Evolutionary conservation across 176 grass and related monocot genomes (phyloP), one percentile per base, ranked within the genome.

Genomic region (Carex scoparia): DNA sequence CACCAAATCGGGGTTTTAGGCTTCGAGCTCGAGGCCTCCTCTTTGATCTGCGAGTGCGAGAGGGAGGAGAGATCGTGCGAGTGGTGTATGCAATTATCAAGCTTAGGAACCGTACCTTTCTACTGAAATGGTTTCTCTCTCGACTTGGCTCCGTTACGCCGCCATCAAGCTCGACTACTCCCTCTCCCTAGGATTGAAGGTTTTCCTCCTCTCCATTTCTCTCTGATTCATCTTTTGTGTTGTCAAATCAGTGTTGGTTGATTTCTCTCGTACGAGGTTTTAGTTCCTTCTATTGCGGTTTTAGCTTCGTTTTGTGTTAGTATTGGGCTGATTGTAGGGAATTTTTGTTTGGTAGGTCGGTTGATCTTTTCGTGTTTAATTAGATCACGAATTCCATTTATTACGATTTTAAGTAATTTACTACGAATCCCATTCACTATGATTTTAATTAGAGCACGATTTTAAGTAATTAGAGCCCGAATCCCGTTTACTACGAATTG

Each of bases 81-180:
- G 57, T 58, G 53, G 27, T 35, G 51, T 79, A 30, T 32, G 49
- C 2, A 14, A 72, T 72, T 11, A 4, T 19, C 10, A 16, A 23
- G 19, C 23, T 28, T 6, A 30, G 61, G 23, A 23, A 63, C 8
- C n/a, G 61, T 48, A 19, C 28, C 27, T 58, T 30, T 56, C 53
- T 49, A 8, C 8, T 58, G 62, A 49, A 69, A 99, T 99, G 96
- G 96, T 80, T 79, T 94, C 92, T 30, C 89, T 92, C 38, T 91
- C 90, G 12, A 99, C 93, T 10, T 99, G 91, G 96, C 84, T 92
- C 38, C 96, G 96, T 84, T 99, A 95, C 82, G 93, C 93, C 79
- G 91, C 83, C 15, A 89, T 88, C 85, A 99, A 93, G 87, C 88
- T 95, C 78, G 93, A 99, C 85, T 94, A 95, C 84, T 99, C 93